Evolutionary conservation across 306 rosid species (phyloP).

Genomic region (Trifolium pratense): DNA sequence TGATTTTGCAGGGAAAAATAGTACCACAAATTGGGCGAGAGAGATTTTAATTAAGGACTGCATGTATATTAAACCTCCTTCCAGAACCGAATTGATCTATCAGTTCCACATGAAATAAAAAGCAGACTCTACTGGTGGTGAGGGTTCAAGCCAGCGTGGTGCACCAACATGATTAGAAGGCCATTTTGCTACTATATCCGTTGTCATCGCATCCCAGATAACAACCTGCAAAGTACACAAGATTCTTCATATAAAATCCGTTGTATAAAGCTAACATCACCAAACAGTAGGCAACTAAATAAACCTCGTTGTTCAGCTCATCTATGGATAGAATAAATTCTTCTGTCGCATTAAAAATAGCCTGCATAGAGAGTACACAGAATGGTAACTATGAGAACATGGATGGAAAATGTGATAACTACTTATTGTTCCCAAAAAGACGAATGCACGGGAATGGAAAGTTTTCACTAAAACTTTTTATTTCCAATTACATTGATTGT

Average conservation of each 20-base stretch:
- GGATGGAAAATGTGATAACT: conserved; percentile 3
- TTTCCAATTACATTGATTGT: background rate
- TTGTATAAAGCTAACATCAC: conserved; percentile 14
- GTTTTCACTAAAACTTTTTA: conserved; percentile 2
- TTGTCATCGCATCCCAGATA: conserved; percentile 84
- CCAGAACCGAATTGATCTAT: conserved; percentile 89
- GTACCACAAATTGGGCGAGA: background rate
- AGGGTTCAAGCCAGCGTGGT: conserved; percentile 95
- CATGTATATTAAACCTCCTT: conserved; percentile 37
- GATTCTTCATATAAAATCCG: conserved; percentile 38
- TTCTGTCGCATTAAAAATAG: conserved; percentile 76
- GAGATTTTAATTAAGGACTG: conserved; percentile 15
- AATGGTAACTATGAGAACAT: conserved; percentile 18
- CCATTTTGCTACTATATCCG: conserved; percentile 82
- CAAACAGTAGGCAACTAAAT: conserved; percentile 36
- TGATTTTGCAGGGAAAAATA: conserved; percentile 13
- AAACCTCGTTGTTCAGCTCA: conserved; percentile 88
- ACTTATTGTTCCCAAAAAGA: conserved; percentile 10
- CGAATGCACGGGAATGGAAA: background rate
- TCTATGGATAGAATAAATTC: conserved; percentile 86
- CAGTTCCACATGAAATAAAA: conserved; percentile 85
- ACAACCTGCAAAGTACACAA: conserved; percentile 65
- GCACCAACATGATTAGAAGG: conserved; percentile 89
- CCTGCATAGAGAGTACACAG: conserved; percentile 55
- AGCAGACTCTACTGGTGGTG: conserved; percentile 72